phyloP scores from a whole-genome alignment of 202 grass and related monocot species.

The Panicum hallii region DNA sequence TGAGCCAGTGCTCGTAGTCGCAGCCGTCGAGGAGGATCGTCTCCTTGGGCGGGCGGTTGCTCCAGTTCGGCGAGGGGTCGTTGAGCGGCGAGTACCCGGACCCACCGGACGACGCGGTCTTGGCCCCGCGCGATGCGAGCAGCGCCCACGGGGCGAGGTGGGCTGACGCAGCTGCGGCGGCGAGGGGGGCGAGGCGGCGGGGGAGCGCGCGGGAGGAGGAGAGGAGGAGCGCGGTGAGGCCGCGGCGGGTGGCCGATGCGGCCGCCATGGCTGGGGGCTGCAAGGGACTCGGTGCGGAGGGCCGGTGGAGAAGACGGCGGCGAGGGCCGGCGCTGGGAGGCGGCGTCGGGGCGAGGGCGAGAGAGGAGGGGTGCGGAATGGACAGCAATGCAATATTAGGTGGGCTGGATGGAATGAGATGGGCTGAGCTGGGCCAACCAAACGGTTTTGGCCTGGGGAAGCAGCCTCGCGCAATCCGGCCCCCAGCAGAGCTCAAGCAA shows the following conservation, averaged over 20 bases:
- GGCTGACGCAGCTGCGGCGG: slow-evolving; percentile 22
- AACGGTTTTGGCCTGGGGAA: background rate
- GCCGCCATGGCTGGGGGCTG: slow-evolving; percentile 42
- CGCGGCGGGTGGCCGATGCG: slow-evolving; percentile 53
- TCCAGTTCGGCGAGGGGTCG: slow-evolving; percentile 93
- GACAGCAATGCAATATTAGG: background rate
- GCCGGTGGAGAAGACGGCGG: background rate
- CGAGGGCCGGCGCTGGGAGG: background rate
- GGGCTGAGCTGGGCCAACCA: background rate
- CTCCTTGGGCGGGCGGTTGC: slow-evolving; percentile 83
- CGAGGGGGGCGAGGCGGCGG: slow-evolving; percentile 34
- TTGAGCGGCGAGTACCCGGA: slow-evolving; percentile 74
- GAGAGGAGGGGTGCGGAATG: background rate
- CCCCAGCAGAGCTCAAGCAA: too few relatives aligned
- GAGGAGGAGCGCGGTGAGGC: slow-evolving; percentile 55
- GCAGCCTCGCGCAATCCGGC: too few relatives aligned
- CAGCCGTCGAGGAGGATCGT: slow-evolving; percentile 89
- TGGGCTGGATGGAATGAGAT: background rate
- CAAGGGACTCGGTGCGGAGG: background rate
- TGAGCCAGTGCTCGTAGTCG: slow-evolving; percentile 98
- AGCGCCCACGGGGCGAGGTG: slow-evolving; percentile 42
- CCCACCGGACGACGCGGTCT: slow-evolving; percentile 55
- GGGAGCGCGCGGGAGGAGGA: slow-evolving; percentile 33
- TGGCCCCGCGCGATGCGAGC: slow-evolving; percentile 45
- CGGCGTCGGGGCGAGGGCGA: background rate